Evolutionary conservation across 2,329 filamentous ascomycete genomes (phyloP), one percentile per base, ranked within the genome.

Genomic region (Pseudogymnoascus sp.): DNA sequence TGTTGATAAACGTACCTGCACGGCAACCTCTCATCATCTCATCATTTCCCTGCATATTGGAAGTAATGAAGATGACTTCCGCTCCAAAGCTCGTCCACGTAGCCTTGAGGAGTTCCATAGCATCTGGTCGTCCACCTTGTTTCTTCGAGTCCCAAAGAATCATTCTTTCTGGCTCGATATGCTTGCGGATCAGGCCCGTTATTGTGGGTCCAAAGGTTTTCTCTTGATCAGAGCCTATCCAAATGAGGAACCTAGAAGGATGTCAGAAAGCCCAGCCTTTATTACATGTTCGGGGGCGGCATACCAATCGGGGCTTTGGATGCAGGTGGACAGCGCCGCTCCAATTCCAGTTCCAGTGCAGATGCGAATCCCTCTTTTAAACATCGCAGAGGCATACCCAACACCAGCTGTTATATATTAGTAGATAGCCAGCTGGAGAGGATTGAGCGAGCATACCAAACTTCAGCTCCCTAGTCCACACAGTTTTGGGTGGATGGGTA

Each of bases 41-140:
- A 64, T 77, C 75, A 64, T 77, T 77, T 29, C 76, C 75, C 63
- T 73, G 68, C 73, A 67, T 75, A 64, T 77, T 77, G 40, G 73
- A 76, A 1, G 76, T 77, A 66, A 77, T 77, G 69, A 77, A 77
- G 63, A 77, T 77, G 46, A 77, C 76, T 68, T 77, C 76, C 4
- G 76, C 76, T 11, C 74, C 72, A 64, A 76, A 77, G 66, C 72
- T 75, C 33, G 67, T 59, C 72, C 74, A 77, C 11, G 74, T 75
- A 21, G 76, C 75, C 68, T 72, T 75, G 62, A 77, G 71, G 1
- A 77, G 70, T 65, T 74, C 67, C 60, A 77, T 68, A 5, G 71
- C 71, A 68, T 77, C 74, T 3, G 75, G 76, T 6, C 76, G 69
- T 3, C 75, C 75, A n/a, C 76, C 76, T 31, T 73, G 70, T 68